phyloP scores from a whole-genome alignment of 257 asterid species.

The Linderniella brevidens region DNA sequence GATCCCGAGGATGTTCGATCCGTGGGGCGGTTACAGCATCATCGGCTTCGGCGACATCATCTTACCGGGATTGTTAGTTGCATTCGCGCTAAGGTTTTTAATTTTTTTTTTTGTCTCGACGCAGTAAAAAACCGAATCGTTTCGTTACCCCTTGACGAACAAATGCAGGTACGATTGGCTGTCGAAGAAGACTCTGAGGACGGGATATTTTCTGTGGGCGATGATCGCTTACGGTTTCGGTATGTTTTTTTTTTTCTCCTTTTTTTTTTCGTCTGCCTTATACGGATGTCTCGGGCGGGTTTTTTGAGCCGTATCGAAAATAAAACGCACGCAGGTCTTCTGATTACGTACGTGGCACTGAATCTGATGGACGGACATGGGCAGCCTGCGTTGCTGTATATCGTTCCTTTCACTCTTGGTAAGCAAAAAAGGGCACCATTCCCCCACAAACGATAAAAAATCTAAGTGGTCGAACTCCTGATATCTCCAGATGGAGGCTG shows the following conservation, averaged over 20 bases:
- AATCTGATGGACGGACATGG: conserved; percentile 97
- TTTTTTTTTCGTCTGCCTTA: background rate
- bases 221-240: conserved; percentile 92
- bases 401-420: conserved; percentile 96
- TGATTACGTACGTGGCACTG: conserved; percentile 76
- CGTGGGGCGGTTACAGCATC: conserved; percentile 92
- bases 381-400: conserved; percentile 94
- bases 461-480: no score
- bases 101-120: background rate
- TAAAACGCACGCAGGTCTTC: conserved; percentile 50
- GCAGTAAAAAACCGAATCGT: background rate
- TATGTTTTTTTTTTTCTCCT: conserved; percentile 10
- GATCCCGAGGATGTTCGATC: conserved; percentile 91
- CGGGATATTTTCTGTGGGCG: conserved; percentile 81
- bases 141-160: background rate
- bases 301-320: background rate
- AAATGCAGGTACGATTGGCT: conserved; percentile 79
- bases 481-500: no score
- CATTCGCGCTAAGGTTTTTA: conserved; percentile 38
- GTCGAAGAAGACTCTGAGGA: conserved; percentile 51
- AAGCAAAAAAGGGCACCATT: conserved; percentile 6
- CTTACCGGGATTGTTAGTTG: conserved; percentile 75
- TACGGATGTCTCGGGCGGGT: background rate
- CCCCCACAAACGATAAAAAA: no score
- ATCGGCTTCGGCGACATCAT: conserved; percentile 90